These are phyloP conservation scores for Ogataea populi-albae DNA, from an alignment of 805 yeast species.

Conservation along the genomic window DNA sequence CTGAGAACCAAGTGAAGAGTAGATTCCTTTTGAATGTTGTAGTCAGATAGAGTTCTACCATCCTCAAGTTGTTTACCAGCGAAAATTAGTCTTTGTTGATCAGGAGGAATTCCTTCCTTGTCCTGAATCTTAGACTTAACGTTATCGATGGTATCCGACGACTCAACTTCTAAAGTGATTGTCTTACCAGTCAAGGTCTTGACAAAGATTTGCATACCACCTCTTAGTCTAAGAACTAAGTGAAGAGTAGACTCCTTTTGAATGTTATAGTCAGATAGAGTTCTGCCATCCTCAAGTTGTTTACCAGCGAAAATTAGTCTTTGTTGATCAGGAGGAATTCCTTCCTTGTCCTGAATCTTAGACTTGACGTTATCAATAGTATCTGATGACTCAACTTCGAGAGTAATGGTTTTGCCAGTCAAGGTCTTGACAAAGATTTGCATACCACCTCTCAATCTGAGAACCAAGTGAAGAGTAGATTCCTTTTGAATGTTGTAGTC, in stretches of 20 bases:
- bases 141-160: constrained; percentile 44
- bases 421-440: constrained; percentile 88
- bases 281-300: constrained; percentile 68
- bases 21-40: constrained; percentile 44
- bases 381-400: constrained; percentile 50
- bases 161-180: constrained; percentile 63
- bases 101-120: constrained; percentile 43
- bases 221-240: constrained; percentile 38
- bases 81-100: constrained; percentile 40
- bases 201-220: constrained; percentile 84
- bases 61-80: constrained; percentile 45
- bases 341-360: constrained; percentile 42
- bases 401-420: constrained; percentile 87
- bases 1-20: constrained; percentile 36
- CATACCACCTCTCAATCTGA: constrained; percentile 55
- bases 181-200: constrained; percentile 90
- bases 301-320: constrained; percentile 44
- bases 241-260: constrained; percentile 41
- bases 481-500: constrained; percentile 59
- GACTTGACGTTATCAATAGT: constrained; percentile 43
- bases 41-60: constrained; percentile 94
- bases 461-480: constrained; percentile 36
- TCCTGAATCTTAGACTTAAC: constrained; percentile 43
- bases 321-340: constrained; percentile 43
- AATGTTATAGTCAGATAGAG: constrained; percentile 75